Evolutionary conservation across 2,329 filamentous ascomycete genomes (phyloP).

Genomic region (Alternaria consortialis): DNA sequence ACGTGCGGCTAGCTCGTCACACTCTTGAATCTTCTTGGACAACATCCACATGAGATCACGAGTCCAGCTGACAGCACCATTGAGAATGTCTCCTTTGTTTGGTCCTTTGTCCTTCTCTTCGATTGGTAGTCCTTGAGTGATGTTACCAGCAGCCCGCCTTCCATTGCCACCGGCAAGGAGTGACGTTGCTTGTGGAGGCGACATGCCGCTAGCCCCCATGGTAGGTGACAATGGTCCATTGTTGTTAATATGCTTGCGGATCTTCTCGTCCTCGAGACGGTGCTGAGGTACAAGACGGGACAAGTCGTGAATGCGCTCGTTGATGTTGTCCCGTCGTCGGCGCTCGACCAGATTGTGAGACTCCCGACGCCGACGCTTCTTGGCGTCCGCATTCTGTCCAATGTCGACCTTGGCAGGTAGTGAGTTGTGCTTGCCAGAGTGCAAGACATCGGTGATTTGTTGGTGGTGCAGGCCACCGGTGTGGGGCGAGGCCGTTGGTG

Average conservation of each 20-base stretch:
- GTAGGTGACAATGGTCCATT: slow-evolving; percentile 89
- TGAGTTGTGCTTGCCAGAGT: slow-evolving; percentile 82
- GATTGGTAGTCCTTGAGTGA: slow-evolving; percentile 89
- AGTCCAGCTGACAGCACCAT: slow-evolving; percentile 96
- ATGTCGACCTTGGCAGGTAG: slow-evolving; percentile 83
- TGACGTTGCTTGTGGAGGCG: slow-evolving; percentile 81
- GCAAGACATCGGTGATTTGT: slow-evolving; percentile 88
- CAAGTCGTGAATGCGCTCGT: slow-evolving; percentile 96
- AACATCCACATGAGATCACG: slow-evolving; percentile 98
- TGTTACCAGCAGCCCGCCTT: slow-evolving; percentile 81
- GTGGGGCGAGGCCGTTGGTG: slow-evolving; percentile 85
- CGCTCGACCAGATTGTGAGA: slow-evolving; percentile 98
- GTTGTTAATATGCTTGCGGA: slow-evolving; percentile 92
- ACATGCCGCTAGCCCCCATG: slow-evolving; percentile 73
- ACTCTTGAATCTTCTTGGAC: slow-evolving; percentile 86
- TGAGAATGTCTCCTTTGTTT: slow-evolving; percentile 98
- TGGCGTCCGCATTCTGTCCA: slow-evolving; percentile 85
- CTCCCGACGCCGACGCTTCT: slow-evolving; percentile 87
- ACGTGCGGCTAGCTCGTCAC: slow-evolving; percentile 80
- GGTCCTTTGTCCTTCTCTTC: slow-evolving; percentile 99
- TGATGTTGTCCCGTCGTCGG: slow-evolving; percentile 95
- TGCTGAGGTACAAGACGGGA: slow-evolving; percentile 92
- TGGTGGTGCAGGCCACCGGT: slow-evolving; percentile 72
- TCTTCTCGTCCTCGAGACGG: slow-evolving; percentile 94
- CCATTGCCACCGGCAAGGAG: slow-evolving; percentile 86